Base-by-base conservation (phyloP, 768 basidiomycete species). In the Cystofilobasidium bisporidii region DNA sequence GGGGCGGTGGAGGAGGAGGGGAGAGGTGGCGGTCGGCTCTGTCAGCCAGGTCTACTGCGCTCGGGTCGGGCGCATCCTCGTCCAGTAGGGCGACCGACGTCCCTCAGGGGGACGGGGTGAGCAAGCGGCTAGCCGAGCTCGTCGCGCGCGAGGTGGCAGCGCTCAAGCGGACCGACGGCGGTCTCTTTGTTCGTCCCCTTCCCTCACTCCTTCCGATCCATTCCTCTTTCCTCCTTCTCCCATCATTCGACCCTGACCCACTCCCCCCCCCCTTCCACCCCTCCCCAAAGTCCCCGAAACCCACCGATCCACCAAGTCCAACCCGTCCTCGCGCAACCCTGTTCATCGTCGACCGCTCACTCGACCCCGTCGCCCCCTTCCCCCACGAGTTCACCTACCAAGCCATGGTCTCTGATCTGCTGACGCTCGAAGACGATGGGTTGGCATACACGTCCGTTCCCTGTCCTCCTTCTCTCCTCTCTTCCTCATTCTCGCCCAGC, bases 381-480 rank as follows among this genome's bases (percentile, higher is more conserved):
- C 75, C 96, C 41, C 96, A 99, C 75, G 96, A 98, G 74, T 99
- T 99, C 75, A 98, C 94, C 26, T 99, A 98, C 77, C 96, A 98
- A 77, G 94, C 96, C 0, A 99, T 99, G 96, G 88, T 87, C 59
- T 91, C 92, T 72, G 96, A 99, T 76, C 78, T 99, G 24, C 81
- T 99, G 8, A 87, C 86, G 22, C 89, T 99, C 61, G 83, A 91
- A 65, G 85, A 90, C 69, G n/a, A n/a, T n/a, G 94, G 93, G 30
- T 82, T 81, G 12, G 86, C 83, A 77, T 98, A 97, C 77, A 85
- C 83, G 91, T 94, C 71, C 65, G 90, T 81, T 14, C n/a, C 10
- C 60, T 45, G 1, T 22, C 10, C 20, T 28, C n/a, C n/a, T n/a
- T n/a, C 41, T 43, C 57, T 24, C 53, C 11, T 9, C 40, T 63